Evolutionary conservation across 2,329 filamentous ascomycete species (phyloP).

Genomic region (Lecanicillium sp.): DNA sequence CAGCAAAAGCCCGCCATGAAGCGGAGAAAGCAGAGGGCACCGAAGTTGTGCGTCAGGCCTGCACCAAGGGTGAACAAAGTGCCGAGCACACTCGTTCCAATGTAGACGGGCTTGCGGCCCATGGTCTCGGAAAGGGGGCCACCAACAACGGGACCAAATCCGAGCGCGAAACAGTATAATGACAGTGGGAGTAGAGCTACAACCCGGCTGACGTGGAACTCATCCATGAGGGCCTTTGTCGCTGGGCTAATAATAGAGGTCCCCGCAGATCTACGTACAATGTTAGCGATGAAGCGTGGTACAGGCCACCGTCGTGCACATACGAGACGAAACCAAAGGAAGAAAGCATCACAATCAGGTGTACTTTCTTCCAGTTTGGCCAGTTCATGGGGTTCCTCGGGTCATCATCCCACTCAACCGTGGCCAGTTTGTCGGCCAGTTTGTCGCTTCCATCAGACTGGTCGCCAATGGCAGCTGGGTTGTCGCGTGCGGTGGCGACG

Average conservation of each 20-base stretch:
- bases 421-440: not conserved
- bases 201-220: constrained; percentile 50
- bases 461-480: not conserved
- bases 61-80: constrained; percentile 52
- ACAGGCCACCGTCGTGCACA: too few species aligned
- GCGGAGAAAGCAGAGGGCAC: constrained; percentile 44
- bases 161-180: constrained; percentile 55
- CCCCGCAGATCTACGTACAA: constrained; percentile 40
- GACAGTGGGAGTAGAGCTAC: constrained; percentile 54
- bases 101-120: constrained; percentile 49
- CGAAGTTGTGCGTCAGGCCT: constrained; percentile 45
- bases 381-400: constrained; percentile 47
- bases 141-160: constrained; percentile 52
- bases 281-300: too few species aligned
- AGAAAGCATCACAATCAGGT: constrained; percentile 33
- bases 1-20: constrained; percentile 51
- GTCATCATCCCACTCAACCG: constrained; percentile 30
- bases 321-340: constrained; percentile 37
- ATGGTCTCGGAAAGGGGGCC: constrained; percentile 54
- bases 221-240: constrained; percentile 37
- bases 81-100: constrained; percentile 39
- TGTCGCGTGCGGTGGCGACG: not conserved
- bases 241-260: constrained; percentile 49
- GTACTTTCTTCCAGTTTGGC: constrained; percentile 34
- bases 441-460: not conserved